phyloP scores from a whole-genome alignment of 2,329 filamentous ascomycete species.

The Fusarium sp. region DNA sequence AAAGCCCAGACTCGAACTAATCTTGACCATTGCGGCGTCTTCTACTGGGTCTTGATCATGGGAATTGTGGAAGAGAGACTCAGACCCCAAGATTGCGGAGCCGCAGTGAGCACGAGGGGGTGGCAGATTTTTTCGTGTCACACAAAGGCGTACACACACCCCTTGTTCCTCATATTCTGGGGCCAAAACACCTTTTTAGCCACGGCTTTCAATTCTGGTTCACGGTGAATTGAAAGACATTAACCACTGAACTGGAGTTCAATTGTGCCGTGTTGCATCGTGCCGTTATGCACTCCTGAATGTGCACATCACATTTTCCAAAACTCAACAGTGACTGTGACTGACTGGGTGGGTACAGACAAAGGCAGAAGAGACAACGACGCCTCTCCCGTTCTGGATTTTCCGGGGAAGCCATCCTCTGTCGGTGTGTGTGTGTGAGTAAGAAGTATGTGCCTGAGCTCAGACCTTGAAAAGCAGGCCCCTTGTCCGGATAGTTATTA shows the following conservation, averaged over 20 bases:
- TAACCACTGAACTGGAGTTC: neutral
- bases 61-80: conserved; percentile 25
- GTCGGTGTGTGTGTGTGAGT: neutral
- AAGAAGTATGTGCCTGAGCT: conserved; percentile 18
- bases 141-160: neutral
- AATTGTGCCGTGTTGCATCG: neutral
- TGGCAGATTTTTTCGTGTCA: neutral
- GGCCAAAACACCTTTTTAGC: neutral
- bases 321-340: neutral
- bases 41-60: conserved; percentile 6
- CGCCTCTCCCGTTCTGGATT: conserved; percentile 42
- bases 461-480: conserved; percentile 1
- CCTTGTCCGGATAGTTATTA: neutral
- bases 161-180: neutral
- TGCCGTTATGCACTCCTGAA: neutral
- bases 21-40: conserved; percentile 9
- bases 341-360: conserved; percentile 5
- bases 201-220: neutral
- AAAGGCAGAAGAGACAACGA: conserved; percentile 38
- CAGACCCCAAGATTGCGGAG: conserved; percentile 32
- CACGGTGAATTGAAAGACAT: neutral
- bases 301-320: neutral
- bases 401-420: conserved; percentile 33
- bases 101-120: conserved; percentile 32
- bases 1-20: conserved; percentile 2